Conservation (phyloP, 139 green algal species). For the Tetradesmus obliquus region DNA sequence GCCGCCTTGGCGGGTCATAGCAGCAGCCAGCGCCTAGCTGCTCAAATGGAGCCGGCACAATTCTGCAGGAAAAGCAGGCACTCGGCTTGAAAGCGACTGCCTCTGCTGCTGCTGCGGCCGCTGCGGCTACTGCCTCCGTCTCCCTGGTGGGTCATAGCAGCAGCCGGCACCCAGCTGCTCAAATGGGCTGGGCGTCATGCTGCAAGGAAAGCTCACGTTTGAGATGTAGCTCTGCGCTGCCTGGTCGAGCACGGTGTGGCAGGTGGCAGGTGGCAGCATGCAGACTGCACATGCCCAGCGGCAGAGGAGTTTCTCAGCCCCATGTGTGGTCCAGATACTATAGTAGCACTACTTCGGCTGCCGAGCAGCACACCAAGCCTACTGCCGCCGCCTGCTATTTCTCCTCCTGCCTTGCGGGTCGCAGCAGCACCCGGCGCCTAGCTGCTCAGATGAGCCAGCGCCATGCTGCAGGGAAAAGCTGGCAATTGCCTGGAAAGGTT, state of each 20-base stretch:
- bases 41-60: neutral
- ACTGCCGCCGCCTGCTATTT: neutral
- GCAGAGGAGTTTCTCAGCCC: no score
- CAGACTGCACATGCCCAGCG: no score
- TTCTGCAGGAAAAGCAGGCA: neutral
- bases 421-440: neutral
- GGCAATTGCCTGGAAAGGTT: neutral
- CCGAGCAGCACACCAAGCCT: no score
- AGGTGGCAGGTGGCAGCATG: no score
- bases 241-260: no score
- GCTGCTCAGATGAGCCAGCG: neutral
- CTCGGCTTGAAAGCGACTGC: neutral
- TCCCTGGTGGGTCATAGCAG: conserved; percentile 4
- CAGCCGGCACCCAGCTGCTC: neutral
- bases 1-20: neutral
- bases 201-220: neutral
- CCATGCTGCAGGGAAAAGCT: neutral
- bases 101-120: neutral
- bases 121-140: neutral
- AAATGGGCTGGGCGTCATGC: neutral
- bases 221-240: neutral
- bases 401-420: neutral
- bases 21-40: neutral
- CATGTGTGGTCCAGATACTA: no score
- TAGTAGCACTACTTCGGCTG: no score